Percentiles rank a stretch among this genome's conserved stretches.
These are phyloP conservation scores for Euphorbia schlechtendalii DNA, from an alignment of 441 rosid genomes.

Conservation along the genomic window DNA sequence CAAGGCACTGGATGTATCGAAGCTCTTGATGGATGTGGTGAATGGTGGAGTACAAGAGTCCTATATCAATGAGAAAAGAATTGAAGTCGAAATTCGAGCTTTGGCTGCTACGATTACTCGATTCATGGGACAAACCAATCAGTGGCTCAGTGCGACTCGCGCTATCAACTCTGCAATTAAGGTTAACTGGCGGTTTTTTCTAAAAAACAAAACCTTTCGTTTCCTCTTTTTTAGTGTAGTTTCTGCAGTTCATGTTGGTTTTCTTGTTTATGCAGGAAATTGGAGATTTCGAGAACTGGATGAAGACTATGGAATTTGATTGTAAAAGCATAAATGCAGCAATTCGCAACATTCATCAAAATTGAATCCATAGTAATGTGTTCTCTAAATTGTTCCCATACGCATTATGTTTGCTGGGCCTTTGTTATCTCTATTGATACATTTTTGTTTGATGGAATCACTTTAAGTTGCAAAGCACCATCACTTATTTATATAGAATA, in stretches of 20 bases:
- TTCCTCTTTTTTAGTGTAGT: no score
- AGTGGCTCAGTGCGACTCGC: constrained; percentile 61
- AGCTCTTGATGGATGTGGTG: constrained; percentile 61
- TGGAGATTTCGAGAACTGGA: constrained; percentile 90
- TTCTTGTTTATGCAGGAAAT: constrained; percentile 40
- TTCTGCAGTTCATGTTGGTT: no score
- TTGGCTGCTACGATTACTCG: constrained; percentile 44
- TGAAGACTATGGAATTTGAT: constrained; percentile 83
- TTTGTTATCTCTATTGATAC: no score
- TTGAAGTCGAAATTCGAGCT: constrained; percentile 58
- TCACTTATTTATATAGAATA: no score
- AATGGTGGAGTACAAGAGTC: constrained; percentile 71
- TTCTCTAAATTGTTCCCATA: no score
- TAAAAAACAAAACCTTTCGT: no score
- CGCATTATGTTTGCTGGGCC: no score
- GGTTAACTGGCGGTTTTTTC: constrained; percentile 21
- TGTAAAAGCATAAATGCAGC: constrained; percentile 64
- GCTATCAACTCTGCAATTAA: constrained; percentile 58
- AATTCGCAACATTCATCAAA: constrained; percentile 53
- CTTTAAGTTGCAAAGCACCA: no score
- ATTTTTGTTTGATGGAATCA: no score
- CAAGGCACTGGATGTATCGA: constrained; percentile 53
- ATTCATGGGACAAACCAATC: constrained; percentile 62
- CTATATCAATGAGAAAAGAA: constrained; percentile 60
- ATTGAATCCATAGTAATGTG: constrained; percentile 6